Conservation (phyloP, 2,329 filamentous ascomycete species). For the Mycosphaerelloides madeirae region DNA sequence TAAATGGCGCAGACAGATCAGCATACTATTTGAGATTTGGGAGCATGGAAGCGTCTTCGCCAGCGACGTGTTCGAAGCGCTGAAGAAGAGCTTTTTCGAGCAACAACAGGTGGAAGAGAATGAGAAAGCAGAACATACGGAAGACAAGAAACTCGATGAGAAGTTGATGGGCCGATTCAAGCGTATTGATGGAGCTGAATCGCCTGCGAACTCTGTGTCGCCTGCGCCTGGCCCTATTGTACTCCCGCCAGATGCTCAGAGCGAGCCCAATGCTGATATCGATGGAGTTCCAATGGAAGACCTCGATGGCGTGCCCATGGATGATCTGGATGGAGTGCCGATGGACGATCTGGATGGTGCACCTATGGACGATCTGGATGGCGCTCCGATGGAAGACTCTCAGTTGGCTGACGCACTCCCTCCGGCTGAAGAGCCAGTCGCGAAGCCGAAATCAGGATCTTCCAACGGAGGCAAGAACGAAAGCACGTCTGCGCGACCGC, state of each 20-base stretch:
- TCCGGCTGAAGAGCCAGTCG: slow-evolving; percentile 8
- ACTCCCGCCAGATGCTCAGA: background rate
- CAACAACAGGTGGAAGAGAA: slow-evolving; percentile 60
- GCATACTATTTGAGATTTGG: slow-evolving; percentile 65
- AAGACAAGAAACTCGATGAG: slow-evolving; percentile 38
- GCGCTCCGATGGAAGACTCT: slow-evolving; percentile 20
- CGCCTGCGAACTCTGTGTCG: slow-evolving; percentile 20
- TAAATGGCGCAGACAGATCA: slow-evolving; percentile 76
- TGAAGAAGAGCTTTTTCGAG: slow-evolving; percentile 66
- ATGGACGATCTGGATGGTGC: slow-evolving; percentile 9
- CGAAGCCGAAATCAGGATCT: slow-evolving; percentile 18
- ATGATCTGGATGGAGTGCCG: slow-evolving; percentile 20
- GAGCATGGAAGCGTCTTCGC: slow-evolving; percentile 64
- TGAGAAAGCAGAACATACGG: slow-evolving; percentile 50
- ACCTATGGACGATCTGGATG: slow-evolving; percentile 4
- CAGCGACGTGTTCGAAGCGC: slow-evolving; percentile 65
- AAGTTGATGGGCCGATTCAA: slow-evolving; percentile 36
- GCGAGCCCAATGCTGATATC: slow-evolving; percentile 40
- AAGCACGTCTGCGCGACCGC: slow-evolving; percentile 23
- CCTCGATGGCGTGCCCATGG: slow-evolving; percentile 30
- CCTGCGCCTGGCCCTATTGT: slow-evolving; percentile 13
- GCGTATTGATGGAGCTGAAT: slow-evolving; percentile 50
- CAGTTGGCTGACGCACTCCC: slow-evolving; percentile 15
- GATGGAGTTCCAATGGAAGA: slow-evolving; percentile 42
- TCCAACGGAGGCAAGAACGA: slow-evolving; percentile 17